phyloP scores from a whole-genome alignment of 208 protist genomes.

The Trypanosoma lewisi region DNA sequence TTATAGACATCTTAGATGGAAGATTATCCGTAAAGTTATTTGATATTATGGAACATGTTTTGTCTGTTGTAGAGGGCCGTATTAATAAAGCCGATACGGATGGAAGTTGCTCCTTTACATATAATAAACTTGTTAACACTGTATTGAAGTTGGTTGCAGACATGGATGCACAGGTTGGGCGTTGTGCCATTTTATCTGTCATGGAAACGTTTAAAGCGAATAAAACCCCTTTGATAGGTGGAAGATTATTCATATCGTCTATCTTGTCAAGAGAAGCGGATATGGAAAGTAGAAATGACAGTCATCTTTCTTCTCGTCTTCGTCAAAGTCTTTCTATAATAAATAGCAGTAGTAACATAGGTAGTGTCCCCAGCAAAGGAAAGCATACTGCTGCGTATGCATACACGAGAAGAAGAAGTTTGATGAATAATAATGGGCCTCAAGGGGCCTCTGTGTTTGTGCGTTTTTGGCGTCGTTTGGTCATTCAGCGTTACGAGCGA shows the following conservation, averaged over 20 bases:
- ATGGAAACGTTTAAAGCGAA: slow-evolving; percentile 63
- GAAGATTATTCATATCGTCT: slow-evolving; percentile 32
- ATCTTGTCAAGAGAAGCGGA: slow-evolving; percentile 53
- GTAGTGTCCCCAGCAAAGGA: too few species aligned
- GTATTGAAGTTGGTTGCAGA: slow-evolving; percentile 49
- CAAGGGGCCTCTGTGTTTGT: slow-evolving; percentile 53
- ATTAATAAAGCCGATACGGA: slow-evolving; percentile 40
- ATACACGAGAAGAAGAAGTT: neutral
- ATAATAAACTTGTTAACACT: slow-evolving; percentile 40
- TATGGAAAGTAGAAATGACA: neutral
- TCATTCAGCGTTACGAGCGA: slow-evolving; percentile 40
- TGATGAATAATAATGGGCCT: neutral
- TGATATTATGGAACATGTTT: slow-evolving; percentile 31
- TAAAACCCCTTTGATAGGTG: slow-evolving; percentile 39
- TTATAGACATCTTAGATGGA: slow-evolving; percentile 58
- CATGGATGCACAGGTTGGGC: slow-evolving; percentile 41
- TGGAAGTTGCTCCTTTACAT: slow-evolving; percentile 47
- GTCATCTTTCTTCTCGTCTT: neutral
- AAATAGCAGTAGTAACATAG: too few species aligned
- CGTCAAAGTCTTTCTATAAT: too few species aligned
- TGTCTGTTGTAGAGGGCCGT: slow-evolving; percentile 29
- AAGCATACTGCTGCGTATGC: neutral
- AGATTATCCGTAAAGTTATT: slow-evolving; percentile 45
- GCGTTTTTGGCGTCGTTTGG: slow-evolving; percentile 59
- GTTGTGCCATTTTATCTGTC: slow-evolving; percentile 48